Evolutionary conservation across 208 protist species (phyloP).

Genomic region (Acanthamoeba royreba): DNA sequence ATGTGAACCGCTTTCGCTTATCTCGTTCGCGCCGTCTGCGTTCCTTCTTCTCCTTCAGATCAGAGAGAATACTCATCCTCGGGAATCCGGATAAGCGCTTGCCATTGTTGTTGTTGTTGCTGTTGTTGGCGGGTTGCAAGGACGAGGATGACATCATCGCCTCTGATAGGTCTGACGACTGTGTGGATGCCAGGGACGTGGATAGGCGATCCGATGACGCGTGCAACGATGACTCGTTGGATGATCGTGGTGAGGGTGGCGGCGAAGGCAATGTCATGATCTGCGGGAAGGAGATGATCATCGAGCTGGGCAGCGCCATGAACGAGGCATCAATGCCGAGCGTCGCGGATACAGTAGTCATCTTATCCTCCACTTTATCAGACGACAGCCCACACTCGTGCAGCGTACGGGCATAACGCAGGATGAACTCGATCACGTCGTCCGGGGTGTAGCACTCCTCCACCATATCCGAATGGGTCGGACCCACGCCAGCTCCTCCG

Average conservation of each 20-base stretch:
- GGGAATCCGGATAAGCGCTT: too few relatives aligned
- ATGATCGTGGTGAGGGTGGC: not conserved
- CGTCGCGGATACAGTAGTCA: not conserved
- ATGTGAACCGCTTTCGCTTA: too few relatives aligned
- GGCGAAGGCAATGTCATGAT: not conserved
- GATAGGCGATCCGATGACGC: not conserved
- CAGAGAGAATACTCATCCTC: too few relatives aligned
- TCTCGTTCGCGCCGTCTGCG: too few relatives aligned
- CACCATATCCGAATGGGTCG: not conserved
- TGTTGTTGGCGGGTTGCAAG: too few relatives aligned
- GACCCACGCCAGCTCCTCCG: too few relatives aligned
- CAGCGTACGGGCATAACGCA: not conserved
- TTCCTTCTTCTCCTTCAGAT: too few relatives aligned
- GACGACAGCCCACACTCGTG: not conserved
- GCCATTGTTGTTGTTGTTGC: too few relatives aligned
- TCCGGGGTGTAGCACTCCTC: not conserved
- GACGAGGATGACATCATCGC: too few relatives aligned
- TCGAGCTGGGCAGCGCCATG: not conserved
- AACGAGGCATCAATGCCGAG: not conserved
- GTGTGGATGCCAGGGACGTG: too few relatives aligned
- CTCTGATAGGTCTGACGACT: not conserved
- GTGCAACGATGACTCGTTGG: not conserved
- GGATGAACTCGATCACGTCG: not conserved
- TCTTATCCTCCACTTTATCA: not conserved
- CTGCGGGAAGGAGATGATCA: too few relatives aligned